These are phyloP conservation scores for Chrysanthemum lavandulifolium DNA, from an alignment of 129 eudicot species.

Conservation along the genomic window DNA sequence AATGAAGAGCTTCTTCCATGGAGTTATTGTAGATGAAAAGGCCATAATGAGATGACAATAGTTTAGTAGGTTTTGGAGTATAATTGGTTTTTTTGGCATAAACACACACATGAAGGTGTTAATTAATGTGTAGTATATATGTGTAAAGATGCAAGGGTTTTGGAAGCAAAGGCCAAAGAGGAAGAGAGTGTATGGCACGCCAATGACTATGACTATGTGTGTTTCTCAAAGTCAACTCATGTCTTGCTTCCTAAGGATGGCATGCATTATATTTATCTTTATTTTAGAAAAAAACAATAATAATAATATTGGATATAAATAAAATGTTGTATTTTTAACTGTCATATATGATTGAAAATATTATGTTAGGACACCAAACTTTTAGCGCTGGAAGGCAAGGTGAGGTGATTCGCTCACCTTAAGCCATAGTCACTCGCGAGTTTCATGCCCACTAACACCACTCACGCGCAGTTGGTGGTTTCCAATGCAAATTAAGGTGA, in stretches of 20 bases:
- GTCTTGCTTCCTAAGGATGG: constrained; percentile 11
- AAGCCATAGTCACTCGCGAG: too few relatives aligned
- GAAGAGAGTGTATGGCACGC: constrained; percentile 37
- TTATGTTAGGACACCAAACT: too few relatives aligned
- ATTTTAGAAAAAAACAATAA: too few relatives aligned
- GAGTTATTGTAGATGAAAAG: constrained; percentile 13
- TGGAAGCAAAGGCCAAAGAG: constrained; percentile 13
- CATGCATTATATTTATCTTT: constrained; percentile 10
- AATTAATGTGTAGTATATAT: neutral
- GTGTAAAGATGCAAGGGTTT: constrained; percentile 3
- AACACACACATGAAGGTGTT: neutral
- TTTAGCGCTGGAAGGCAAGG: too few relatives aligned
- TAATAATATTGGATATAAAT: too few relatives aligned
- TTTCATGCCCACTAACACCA: too few relatives aligned
- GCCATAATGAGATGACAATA: constrained; percentile 18
- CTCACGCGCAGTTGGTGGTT: too few relatives aligned
- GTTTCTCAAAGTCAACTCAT: constrained; percentile 32
- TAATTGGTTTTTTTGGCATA: neutral
- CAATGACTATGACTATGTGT: constrained; percentile 32
- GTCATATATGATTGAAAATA: too few relatives aligned
- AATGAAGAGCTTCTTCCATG: constrained; percentile 24
- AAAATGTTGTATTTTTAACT: too few relatives aligned
- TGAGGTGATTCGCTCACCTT: too few relatives aligned
- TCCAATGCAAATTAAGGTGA: too few relatives aligned
- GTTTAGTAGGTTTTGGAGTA: constrained; percentile 1